A percentile compares a stretch with the other conserved stretches of the same genome.
These are phyloP conservation scores for Colletotrichum destructivum DNA, from an alignment of 2,329 filamentous ascomycete genomes.

Conservation along the genomic window DNA sequence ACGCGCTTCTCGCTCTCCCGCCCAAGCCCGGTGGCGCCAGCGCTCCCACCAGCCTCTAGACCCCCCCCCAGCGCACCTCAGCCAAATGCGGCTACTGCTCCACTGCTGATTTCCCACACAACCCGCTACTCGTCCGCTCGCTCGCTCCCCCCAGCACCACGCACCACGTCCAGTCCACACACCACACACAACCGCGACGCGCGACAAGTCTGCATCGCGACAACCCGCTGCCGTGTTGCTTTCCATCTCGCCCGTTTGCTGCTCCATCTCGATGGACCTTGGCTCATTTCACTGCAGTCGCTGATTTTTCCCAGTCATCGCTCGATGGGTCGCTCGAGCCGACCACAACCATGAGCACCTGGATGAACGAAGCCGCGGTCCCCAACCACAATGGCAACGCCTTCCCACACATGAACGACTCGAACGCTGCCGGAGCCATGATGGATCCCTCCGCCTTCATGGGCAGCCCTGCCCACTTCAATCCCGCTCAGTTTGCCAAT, in stretches of 20 bases:
- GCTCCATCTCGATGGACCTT: slow-evolving; percentile 61
- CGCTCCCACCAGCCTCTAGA: background rate
- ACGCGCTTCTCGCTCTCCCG: background rate
- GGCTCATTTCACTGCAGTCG: slow-evolving; percentile 57
- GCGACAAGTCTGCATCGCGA: slow-evolving; percentile 41
- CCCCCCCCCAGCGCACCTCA: slow-evolving; percentile 7
- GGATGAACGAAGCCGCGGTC: slow-evolving; percentile 79
- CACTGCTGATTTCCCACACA: slow-evolving; percentile 38
- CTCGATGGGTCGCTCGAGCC: slow-evolving; percentile 64
- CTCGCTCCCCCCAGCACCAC: slow-evolving; percentile 29
- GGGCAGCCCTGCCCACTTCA: slow-evolving; percentile 73
- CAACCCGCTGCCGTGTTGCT: slow-evolving; percentile 60
- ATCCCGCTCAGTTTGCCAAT: slow-evolving; percentile 69
- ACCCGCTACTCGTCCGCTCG: slow-evolving; percentile 35
- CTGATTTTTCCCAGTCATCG: slow-evolving; percentile 61
- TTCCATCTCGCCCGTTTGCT: slow-evolving; percentile 32
- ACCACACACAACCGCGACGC: slow-evolving; percentile 48
- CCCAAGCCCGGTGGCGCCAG: slow-evolving; percentile 14
- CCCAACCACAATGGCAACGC: slow-evolving; percentile 80
- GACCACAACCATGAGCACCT: slow-evolving; percentile 76
- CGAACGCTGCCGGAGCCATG: slow-evolving; percentile 70
- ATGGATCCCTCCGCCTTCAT: slow-evolving; percentile 78
- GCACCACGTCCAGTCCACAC: slow-evolving; percentile 48
- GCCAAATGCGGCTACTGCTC: slow-evolving; percentile 38
- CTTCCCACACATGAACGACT: slow-evolving; percentile 76